Percentiles rank a stretch among this genome's conserved stretches.
These are phyloP conservation scores for Globisporangium yorkense DNA, from an alignment of 352 stramenopile species.

Conservation along the genomic window DNA sequence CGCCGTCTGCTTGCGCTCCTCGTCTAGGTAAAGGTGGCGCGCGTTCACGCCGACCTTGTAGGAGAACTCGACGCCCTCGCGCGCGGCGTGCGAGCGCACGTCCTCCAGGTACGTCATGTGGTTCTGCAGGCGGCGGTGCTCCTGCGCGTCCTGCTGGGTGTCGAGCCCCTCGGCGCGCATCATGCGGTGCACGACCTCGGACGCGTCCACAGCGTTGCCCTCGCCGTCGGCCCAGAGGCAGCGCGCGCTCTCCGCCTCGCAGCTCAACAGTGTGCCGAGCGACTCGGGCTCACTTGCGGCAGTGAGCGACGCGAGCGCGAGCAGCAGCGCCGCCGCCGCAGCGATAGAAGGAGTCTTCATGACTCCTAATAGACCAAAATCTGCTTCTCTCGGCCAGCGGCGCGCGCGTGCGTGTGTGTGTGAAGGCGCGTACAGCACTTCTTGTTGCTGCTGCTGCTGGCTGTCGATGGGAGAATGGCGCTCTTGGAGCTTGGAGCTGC, in stretches of 20 bases:
- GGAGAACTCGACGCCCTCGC: constrained; percentile 36
- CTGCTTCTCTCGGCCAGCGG: not conserved
- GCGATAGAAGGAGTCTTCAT: constrained; percentile 6
- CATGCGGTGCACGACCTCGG: constrained; percentile 58
- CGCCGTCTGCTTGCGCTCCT: constrained; percentile 26
- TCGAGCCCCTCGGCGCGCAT: constrained; percentile 37
- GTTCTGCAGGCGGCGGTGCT: constrained; percentile 42
- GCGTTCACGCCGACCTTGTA: constrained; percentile 65
- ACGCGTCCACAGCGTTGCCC: constrained; percentile 24
- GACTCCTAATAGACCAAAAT: not conserved
- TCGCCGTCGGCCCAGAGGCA: constrained; percentile 56
- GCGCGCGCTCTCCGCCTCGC: constrained; percentile 13
- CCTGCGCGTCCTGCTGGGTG: constrained; percentile 20
- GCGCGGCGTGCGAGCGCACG: constrained; percentile 41
- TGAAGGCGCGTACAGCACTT: not conserved
- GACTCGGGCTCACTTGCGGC: constrained; percentile 10
- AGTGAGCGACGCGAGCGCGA: not conserved
- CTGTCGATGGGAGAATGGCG: too few relatives aligned
- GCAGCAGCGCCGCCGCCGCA: constrained; percentile 5
- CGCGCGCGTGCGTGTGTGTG: not conserved
- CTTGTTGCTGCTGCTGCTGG: too few relatives aligned
- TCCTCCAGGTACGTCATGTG: constrained; percentile 68
- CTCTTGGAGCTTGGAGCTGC: too few relatives aligned
- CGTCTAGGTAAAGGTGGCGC: constrained; percentile 57
- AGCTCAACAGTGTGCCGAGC: constrained; percentile 58